A percentile compares a stretch with the other conserved stretches of the same genome.
These are phyloP conservation scores for Fusarium metavorans DNA, from an alignment of 2,329 filamentous ascomycete species.

Conservation along the genomic window DNA sequence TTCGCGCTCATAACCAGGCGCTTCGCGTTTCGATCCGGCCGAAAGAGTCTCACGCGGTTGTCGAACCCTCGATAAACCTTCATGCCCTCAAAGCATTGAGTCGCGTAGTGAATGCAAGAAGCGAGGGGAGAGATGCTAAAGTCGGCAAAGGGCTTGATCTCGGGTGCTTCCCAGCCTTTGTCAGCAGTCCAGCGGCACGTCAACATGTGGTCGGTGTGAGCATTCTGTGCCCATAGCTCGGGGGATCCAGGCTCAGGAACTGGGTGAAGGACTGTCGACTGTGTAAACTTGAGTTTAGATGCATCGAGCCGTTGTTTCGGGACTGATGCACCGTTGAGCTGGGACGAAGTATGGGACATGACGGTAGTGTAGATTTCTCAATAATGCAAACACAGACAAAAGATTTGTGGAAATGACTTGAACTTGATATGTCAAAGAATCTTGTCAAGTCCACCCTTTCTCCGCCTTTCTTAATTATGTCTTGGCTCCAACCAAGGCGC, in stretches of 20 bases:
- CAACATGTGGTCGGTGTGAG: not conserved
- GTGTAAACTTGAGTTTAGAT: not conserved
- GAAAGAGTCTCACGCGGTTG: not conserved
- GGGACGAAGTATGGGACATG: not conserved
- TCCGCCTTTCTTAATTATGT: not conserved
- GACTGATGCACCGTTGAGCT: not conserved
- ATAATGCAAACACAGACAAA: not conserved
- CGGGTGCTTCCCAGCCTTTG: not conserved
- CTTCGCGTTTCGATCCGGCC: not conserved
- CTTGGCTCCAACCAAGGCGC: not conserved
- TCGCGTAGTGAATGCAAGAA: not conserved
- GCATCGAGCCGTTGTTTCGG: not conserved
- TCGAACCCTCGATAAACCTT: not conserved
- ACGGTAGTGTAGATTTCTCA: not conserved
- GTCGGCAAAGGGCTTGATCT: not conserved
- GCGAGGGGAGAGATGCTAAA: not conserved
- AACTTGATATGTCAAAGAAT: not conserved
- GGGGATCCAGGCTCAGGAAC: not conserved
- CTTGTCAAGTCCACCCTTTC: not conserved
- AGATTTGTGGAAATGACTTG: not conserved
- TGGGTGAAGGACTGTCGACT: not conserved
- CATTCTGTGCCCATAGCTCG: not conserved
- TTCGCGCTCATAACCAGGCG: not conserved
- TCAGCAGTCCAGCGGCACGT: not conserved
- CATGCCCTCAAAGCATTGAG: not conserved